A percentile compares a stretch with the other conserved stretches of the same genome.
phyloP scores from a whole-genome alignment of 768 basidiomycete species.

The Lactarius indigo region DNA sequence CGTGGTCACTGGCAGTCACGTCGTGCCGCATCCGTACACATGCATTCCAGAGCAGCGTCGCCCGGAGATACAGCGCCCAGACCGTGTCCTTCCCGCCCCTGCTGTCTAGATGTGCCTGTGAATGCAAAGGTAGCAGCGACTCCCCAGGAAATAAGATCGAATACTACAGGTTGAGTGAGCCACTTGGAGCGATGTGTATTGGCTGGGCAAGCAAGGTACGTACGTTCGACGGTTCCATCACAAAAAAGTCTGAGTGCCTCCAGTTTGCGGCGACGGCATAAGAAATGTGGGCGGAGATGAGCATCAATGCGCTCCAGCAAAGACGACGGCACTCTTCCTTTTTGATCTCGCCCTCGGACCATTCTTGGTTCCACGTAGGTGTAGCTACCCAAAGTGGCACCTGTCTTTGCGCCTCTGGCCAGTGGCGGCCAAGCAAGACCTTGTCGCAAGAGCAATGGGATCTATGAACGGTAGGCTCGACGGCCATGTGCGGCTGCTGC shows the following conservation, averaged over 20 bases:
- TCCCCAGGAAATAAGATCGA: constrained; percentile 77
- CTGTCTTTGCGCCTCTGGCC: constrained; percentile 48
- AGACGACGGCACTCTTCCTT: constrained; percentile 70
- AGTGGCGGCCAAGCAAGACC: constrained; percentile 49
- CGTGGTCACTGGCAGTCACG: constrained; percentile 40
- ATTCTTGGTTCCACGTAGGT: constrained; percentile 57
- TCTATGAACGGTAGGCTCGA: neutral
- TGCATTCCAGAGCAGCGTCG: constrained; percentile 68
- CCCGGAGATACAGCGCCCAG: constrained; percentile 71
- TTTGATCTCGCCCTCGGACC: constrained; percentile 59
- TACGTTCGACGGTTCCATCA: constrained; percentile 65
- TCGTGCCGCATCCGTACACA: constrained; percentile 59
- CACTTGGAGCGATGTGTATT: neutral
- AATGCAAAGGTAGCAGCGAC: constrained; percentile 40
- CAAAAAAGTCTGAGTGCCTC: constrained; percentile 44
- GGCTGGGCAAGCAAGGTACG: constrained; percentile 29
- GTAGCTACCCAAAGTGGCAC: constrained; percentile 62
- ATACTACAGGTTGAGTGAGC: constrained; percentile 41
- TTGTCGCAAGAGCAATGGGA: constrained; percentile 42
- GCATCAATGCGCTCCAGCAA: constrained; percentile 67
- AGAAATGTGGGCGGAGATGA: constrained; percentile 61
- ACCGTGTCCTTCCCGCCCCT: constrained; percentile 56
- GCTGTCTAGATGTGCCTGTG: constrained; percentile 28
- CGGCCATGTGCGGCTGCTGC: neutral
- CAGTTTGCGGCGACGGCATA: constrained; percentile 47